Evolutionary conservation across 495 filamentous ascomycete species (phyloP).

Genomic region (Cercophora samala): DNA sequence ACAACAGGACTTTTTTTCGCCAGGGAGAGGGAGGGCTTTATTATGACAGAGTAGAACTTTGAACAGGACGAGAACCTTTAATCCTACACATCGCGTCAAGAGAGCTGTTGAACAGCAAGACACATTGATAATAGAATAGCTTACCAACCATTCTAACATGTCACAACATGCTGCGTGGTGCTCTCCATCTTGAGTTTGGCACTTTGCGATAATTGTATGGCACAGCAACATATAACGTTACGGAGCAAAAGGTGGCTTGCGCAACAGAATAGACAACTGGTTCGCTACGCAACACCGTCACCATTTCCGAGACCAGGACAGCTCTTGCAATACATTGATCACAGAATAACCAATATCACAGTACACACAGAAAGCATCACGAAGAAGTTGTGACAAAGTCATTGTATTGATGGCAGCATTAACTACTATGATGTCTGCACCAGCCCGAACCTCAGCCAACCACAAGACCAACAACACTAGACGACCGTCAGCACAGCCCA

Average conservation of each 20-base stretch:
- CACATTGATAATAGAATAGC: neutral
- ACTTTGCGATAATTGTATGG: too few relatives aligned
- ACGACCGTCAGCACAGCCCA: constrained; percentile 24
- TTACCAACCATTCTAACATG: neutral
- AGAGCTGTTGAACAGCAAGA: neutral
- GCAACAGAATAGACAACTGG: too few relatives aligned
- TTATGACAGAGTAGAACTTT: neutral
- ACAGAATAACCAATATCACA: too few relatives aligned
- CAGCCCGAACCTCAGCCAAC: neutral
- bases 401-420: neutral
- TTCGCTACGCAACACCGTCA: too few relatives aligned
- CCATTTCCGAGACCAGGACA: too few relatives aligned
- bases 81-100: neutral
- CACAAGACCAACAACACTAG: constrained; percentile 9
- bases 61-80: neutral
- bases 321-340: too few relatives aligned
- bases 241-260: too few relatives aligned
- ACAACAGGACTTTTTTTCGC: neutral
- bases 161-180: neutral
- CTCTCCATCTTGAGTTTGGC: too few relatives aligned
- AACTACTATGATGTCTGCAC: neutral
- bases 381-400: neutral
- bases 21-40: neutral
- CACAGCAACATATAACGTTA: too few relatives aligned
- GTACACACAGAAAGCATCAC: neutral